These are phyloP conservation scores for Barnettozyma hawaiiensis DNA, from an alignment of 1,139 yeast species.

Conservation along the genomic window DNA sequence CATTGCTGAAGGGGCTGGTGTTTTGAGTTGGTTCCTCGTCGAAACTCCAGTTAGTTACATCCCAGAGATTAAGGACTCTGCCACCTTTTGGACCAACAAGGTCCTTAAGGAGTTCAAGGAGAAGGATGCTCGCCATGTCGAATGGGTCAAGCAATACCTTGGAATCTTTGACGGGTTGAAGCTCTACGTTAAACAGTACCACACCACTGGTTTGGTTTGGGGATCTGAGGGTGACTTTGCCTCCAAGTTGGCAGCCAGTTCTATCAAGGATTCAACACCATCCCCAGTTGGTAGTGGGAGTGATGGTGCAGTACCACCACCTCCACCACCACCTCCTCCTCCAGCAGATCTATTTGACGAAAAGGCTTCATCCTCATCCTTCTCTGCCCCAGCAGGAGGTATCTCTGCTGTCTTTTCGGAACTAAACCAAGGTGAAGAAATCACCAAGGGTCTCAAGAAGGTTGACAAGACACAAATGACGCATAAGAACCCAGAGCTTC, in stretches of 20 bases:
- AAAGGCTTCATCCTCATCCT: conserved; percentile 21
- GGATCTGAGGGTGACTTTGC: conserved; percentile 49
- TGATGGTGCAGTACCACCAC: too few species aligned
- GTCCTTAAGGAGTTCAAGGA: conserved; percentile 79
- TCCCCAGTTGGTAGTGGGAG: too few species aligned
- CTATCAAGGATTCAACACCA: conserved; percentile 27
- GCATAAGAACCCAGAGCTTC: conserved; percentile 83
- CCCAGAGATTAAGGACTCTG: conserved; percentile 82
- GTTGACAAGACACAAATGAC: conserved; percentile 94
- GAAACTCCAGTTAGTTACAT: conserved; percentile 64
- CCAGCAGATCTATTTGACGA: conserved; percentile 63
- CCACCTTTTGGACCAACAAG: conserved; percentile 91
- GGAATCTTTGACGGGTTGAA: conserved; percentile 63
- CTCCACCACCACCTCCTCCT: conserved; percentile 74
- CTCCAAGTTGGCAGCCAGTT: conserved; percentile 37
- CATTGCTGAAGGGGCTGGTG: conserved; percentile 84
- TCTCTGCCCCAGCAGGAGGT: conserved; percentile 41
- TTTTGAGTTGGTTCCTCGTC: conserved; percentile 83
- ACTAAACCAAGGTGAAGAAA: conserved; percentile 74
- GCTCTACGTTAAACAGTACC: conserved; percentile 68
- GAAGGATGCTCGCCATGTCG: conserved; percentile 57
- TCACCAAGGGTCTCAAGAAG: conserved; percentile 82
- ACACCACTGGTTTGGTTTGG: conserved; percentile 82
- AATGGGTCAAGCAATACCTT: conserved; percentile 73
- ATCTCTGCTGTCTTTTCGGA: conserved; percentile 91